Base-by-base conservation (phyloP, 1,139 yeast genomes). In the Blastobotrys proliferans region DNA sequence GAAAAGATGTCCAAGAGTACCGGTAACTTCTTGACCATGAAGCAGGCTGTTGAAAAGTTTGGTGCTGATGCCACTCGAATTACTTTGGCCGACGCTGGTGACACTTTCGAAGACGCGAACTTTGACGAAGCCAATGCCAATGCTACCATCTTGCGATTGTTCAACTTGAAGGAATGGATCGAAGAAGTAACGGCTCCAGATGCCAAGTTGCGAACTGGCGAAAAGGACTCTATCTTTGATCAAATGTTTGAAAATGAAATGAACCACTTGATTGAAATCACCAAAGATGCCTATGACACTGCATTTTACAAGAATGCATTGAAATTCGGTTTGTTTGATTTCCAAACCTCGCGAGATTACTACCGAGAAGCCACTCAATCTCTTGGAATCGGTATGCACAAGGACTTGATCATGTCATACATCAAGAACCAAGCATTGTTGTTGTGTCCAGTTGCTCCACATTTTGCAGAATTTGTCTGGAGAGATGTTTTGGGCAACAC, bases 61-160 rank as follows among this genome's bases (percentile, higher is more conserved):
- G 99, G 98, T 64, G 96, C 98, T 41, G 99, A 94, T 67, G 97
- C 97, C 34, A 75, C 95, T 17, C 83, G 99, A 74, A 85, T 94
- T 66, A 97, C 98, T 8, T 73, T 94, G 56, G 99, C 98, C 30
- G 97, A 94, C 72, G 97, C 97, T 45, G 99, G 99, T 72, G 99
- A 94, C 63, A 72, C 94, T 38, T 79, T 88, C 53, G 98, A 92
- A 69, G 99, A 94, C 68, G 98, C 99, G 47, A 94, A 94, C 72
- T 86, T 94, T 60, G 98, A 92, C 61, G 98, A 94, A 69, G 73
- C 88, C 51, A 90, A 83, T 58, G 99, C 98, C 44, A 94, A 94
- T 60, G 97, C 98, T 38, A 97, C 97, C 33, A 90, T 94, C 63
- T 77, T 92, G 65, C 85, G 98, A 72, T 76, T 94, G 61, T 84